Base-by-base conservation (phyloP, 129 eudicot species). In the Kitagawia praeruptora region DNA sequence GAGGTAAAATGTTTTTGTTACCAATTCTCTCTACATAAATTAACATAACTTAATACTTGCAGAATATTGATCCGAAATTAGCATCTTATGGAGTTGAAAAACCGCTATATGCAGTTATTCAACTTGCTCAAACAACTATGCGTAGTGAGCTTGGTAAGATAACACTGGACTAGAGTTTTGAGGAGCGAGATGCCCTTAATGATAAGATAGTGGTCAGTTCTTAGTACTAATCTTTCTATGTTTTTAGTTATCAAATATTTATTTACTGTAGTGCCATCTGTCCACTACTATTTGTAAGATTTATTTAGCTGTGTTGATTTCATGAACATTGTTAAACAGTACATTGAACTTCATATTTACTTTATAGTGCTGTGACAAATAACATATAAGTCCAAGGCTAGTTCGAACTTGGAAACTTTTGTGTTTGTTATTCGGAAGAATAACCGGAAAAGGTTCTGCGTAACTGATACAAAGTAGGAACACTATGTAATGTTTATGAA, bases 91-190 rank as follows among this genome's bases (percentile, higher is more conserved):
- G 99, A 4, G 97, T 90, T 38, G 93, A 92, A 80, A 90, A 92
- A 80, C 97, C 93, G 18, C 80, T 92, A 12, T 90, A 80, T 85
- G 99, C 97, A 2, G 94, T 95, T 58, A 89, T 88, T 81, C 99
- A 92, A 82, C 93, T 95, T 31, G 97, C 99, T 5, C 99, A 95
- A 83, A 92, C 97, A n/a, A 91, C 96, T 51, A 95, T 95, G 99
- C 92, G 97, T 15, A 95, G 99, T 87, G 97, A 91, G 81, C 91
- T 95, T 67, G 97, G 99, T 75, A 95, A 95, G 83, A 90, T 95
- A 83, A 90, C 96, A 4, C 85, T 87, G 15, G 99, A 95, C 88
- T 90, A 95, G 84, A 95, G 96, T 7, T 95, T 95, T 82, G 97
- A 92, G 87, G 99, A 95, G 78, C 84, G 99, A 77, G 96, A 89